Conservation (phyloP, 352 stramenopile species). For the Hyaloperonospora brassicae region DNA sequence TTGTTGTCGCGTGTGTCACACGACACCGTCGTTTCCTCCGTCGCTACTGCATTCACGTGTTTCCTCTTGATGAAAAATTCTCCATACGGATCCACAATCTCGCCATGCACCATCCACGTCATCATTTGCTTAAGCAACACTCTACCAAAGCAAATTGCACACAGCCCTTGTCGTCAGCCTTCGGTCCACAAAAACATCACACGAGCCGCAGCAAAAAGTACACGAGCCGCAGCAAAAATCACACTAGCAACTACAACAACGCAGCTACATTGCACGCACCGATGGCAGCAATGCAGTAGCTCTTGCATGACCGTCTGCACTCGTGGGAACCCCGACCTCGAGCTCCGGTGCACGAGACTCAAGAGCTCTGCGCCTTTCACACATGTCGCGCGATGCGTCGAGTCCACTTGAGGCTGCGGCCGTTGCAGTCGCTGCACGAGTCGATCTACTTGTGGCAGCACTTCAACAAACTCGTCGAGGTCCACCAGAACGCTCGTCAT, state of each 20-base stretch:
- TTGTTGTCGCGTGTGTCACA: not conserved
- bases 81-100: constrained; percentile 55
- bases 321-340: constrained; percentile 50
- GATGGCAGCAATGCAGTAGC: constrained; percentile 44
- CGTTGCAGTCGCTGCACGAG: constrained; percentile 35
- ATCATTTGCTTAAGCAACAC: constrained; percentile 77
- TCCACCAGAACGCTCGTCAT: constrained; percentile 61
- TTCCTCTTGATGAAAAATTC: constrained; percentile 75
- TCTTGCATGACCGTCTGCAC: constrained; percentile 47
- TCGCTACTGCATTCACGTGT: not conserved
- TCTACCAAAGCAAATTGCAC: constrained; percentile 12
- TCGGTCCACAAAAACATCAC: not conserved
- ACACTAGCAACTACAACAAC: not conserved
- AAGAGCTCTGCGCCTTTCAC: constrained; percentile 38
- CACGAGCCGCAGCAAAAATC: constrained; percentile 1
- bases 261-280: constrained; percentile 20
- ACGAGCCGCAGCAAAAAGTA: constrained; percentile 1
- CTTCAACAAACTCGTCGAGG: constrained; percentile 50
- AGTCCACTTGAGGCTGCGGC: not conserved
- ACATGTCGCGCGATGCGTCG: constrained; percentile 7
- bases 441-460: constrained; percentile 49
- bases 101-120: constrained; percentile 69
- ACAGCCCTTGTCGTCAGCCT: not conserved
- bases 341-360: constrained; percentile 34
- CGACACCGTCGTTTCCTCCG: not conserved